These are phyloP conservation scores for Lichtheimia corymbifera DNA, from an alignment of 371 early-diverging fungal genomes.

Conservation along the genomic window DNA sequence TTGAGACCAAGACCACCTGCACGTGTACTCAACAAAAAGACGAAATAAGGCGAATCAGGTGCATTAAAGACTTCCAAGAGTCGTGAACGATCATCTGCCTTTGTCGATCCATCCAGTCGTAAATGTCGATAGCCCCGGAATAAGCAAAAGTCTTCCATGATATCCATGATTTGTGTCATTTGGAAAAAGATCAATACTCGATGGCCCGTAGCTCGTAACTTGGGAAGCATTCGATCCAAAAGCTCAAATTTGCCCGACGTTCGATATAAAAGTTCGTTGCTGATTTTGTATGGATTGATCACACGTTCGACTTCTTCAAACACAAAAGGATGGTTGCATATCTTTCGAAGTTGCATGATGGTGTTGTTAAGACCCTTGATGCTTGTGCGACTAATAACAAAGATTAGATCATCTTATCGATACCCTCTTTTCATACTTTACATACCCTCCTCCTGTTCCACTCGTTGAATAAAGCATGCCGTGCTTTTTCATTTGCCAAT, in stretches of 20 bases:
- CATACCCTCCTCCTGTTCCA: constrained; percentile 6
- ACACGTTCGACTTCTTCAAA: constrained; percentile 93
- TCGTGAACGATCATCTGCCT: constrained; percentile 86
- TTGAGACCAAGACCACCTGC: constrained; percentile 99
- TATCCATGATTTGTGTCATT: constrained; percentile 98
- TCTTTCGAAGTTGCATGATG: constrained; percentile 99
- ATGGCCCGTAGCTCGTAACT: constrained; percentile 86
- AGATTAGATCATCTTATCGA: neutral
- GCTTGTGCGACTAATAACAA: constrained; percentile 47
- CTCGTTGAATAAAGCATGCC: constrained; percentile 63
- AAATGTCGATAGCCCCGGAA: constrained; percentile 81
- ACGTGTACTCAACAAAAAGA: constrained; percentile 97
- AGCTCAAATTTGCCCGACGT: constrained; percentile 98
- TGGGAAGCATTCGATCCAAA: constrained; percentile 94
- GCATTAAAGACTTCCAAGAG: constrained; percentile 87
- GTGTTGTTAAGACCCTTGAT: constrained; percentile 94
- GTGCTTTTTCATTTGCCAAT: constrained; percentile 76
- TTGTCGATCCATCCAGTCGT: constrained; percentile 96
- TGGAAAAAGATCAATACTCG: constrained; percentile 98
- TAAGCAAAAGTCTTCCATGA: constrained; percentile 94
- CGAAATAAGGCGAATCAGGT: constrained; percentile 81
- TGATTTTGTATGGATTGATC: constrained; percentile 65
- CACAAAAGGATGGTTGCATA: constrained; percentile 99
- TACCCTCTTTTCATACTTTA: neutral
- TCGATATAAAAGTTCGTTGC: constrained; percentile 69